phyloP scores from a whole-genome alignment of 371 early-diverging fungal genomes.

The Smittium mucronatum region DNA sequence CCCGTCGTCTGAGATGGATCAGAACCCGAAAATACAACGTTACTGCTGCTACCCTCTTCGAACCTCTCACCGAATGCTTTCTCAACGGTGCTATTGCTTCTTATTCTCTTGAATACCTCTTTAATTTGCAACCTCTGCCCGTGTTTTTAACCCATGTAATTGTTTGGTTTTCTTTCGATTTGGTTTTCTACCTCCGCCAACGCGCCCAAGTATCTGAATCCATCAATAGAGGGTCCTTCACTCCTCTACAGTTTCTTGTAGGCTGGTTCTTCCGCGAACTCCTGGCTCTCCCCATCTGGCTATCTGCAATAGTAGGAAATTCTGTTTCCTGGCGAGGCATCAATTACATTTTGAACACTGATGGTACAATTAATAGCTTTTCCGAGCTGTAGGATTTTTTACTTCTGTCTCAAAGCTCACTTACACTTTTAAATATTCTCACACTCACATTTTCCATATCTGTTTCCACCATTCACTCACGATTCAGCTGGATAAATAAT shows the following conservation, averaged over 20 bases:
- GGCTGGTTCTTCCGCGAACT: slow-evolving; percentile 69
- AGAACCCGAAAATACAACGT: slow-evolving; percentile 85
- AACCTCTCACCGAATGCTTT: slow-evolving; percentile 84
- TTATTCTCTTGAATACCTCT: slow-evolving; percentile 37
- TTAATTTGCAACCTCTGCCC: slow-evolving; percentile 34
- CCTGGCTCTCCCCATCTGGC: slow-evolving; percentile 65
- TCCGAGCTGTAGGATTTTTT: too few relatives aligned
- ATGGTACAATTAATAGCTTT: slow-evolving; percentile 26
- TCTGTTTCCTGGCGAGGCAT: slow-evolving; percentile 73
- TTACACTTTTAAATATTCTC: too few relatives aligned
- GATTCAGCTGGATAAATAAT: too few relatives aligned
- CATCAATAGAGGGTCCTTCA: slow-evolving; percentile 18
- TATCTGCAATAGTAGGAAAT: slow-evolving; percentile 65
- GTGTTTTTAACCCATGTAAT: slow-evolving; percentile 53
- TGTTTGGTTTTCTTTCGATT: slow-evolving; percentile 61
- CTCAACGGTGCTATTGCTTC: slow-evolving; percentile 61
- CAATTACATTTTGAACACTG: slow-evolving; percentile 18
- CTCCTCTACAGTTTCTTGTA: slow-evolving; percentile 26
- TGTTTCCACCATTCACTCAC: too few relatives aligned
- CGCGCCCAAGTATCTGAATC: slow-evolving; percentile 21
- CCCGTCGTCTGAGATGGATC: slow-evolving; percentile 78
- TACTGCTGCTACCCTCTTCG: slow-evolving; percentile 65
- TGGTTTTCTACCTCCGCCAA: slow-evolving; percentile 41
- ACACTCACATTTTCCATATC: too few relatives aligned
- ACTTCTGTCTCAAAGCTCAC: too few relatives aligned